phyloP scores from a whole-genome alignment of 441 rosid species.

The Croton setiger region DNA sequence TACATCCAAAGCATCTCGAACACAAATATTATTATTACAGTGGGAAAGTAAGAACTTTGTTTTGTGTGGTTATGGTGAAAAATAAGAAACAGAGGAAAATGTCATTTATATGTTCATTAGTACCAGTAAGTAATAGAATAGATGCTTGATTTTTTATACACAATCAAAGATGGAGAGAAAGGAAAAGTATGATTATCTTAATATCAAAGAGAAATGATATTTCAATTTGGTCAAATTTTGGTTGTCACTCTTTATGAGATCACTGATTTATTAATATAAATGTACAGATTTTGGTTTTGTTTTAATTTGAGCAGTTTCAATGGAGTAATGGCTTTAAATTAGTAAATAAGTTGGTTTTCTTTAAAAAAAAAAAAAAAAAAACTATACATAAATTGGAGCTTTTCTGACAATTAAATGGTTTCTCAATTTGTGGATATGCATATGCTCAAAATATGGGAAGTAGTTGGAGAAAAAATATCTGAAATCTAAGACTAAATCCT shows the following conservation, averaged over 20 bases:
- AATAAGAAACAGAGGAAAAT: background rate
- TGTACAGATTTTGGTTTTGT: background rate
- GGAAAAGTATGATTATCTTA: conserved; percentile 3
- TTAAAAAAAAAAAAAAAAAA: too few relatives aligned
- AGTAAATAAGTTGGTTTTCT: too few relatives aligned
- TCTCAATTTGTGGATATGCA: background rate
- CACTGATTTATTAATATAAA: background rate
- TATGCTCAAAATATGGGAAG: background rate
- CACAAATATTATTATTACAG: background rate
- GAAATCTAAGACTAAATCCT: too few relatives aligned
- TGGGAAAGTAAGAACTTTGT: too few relatives aligned
- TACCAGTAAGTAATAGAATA: conserved; percentile 12
- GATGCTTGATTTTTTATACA: conserved; percentile 12
- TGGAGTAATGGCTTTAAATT: too few relatives aligned
- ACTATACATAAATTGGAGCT: background rate
- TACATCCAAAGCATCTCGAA: background rate
- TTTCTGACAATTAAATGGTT: background rate
- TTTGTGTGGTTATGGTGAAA: background rate
- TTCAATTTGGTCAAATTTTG: background rate
- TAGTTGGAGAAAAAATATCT: too few relatives aligned
- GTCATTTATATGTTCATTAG: conserved; percentile 5
- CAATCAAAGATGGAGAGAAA: too few relatives aligned
- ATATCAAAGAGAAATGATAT: background rate
- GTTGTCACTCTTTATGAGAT: conserved; percentile 14
- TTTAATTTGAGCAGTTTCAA: background rate